These are phyloP conservation scores for Xylaria sp. DNA, from an alignment of 2,329 filamentous ascomycete species.

Conservation along the genomic window DNA sequence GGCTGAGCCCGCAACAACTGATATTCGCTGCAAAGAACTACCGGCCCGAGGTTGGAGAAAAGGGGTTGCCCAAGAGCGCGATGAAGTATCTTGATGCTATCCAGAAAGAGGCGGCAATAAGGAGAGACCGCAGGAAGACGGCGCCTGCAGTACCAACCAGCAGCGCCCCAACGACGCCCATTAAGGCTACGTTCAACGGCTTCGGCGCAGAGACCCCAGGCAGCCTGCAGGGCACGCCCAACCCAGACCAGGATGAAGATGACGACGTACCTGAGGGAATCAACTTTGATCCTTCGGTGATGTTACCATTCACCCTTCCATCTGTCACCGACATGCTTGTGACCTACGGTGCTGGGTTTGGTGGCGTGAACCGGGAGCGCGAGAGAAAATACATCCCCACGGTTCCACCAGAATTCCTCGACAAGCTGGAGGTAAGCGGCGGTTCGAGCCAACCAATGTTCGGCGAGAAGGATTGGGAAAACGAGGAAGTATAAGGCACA, in stretches of 20 bases:
- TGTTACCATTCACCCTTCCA: slow-evolving; percentile 92
- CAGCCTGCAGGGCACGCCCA: slow-evolving; percentile 46
- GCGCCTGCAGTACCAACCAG: slow-evolving; percentile 45
- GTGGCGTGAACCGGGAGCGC: slow-evolving; percentile 86
- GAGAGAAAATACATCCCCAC: slow-evolving; percentile 96
- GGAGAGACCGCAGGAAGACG: slow-evolving; percentile 57
- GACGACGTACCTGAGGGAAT: slow-evolving; percentile 74
- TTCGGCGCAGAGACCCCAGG: slow-evolving; percentile 48
- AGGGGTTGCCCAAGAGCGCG: slow-evolving; percentile 83
- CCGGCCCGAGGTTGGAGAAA: slow-evolving; percentile 92
- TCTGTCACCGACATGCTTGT: slow-evolving; percentile 98
- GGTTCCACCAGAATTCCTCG: slow-evolving; percentile 89
- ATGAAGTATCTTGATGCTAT: slow-evolving; percentile 83
- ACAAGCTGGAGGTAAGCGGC: slow-evolving; percentile 73
- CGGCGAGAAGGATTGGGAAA: slow-evolving; percentile 67
- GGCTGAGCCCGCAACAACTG: slow-evolving; percentile 83
- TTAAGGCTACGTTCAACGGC: slow-evolving; percentile 43
- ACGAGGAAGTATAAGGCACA: slow-evolving; percentile 55
- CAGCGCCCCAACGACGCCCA: slow-evolving; percentile 41
- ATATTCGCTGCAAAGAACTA: slow-evolving; percentile 93
- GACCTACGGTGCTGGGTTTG: slow-evolving; percentile 91
- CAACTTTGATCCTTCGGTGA: slow-evolving; percentile 84
- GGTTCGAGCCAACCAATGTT: slow-evolving; percentile 59
- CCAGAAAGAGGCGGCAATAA: slow-evolving; percentile 70
- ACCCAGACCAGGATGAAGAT: slow-evolving; percentile 58